Conservation (phyloP, 2,329 filamentous ascomycete genomes). For the Lachnellula subtilissima region DNA sequence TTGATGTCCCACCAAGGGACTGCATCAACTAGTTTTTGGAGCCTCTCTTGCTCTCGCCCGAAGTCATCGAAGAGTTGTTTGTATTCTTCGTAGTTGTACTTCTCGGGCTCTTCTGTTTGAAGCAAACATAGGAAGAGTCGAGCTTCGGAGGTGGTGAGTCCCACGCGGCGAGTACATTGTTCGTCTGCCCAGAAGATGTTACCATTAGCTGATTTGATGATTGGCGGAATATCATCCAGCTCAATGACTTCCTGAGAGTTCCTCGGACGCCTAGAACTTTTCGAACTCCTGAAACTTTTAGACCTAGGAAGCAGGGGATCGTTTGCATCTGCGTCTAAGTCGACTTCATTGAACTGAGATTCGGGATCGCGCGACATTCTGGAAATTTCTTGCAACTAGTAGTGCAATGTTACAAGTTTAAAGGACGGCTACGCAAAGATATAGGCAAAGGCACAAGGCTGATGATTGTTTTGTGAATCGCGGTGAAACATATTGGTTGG, state of each 20-base stretch:
- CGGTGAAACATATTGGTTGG: background rate
- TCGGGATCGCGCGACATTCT: constrained; percentile 9
- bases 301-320: constrained; percentile 16
- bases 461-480: background rate
- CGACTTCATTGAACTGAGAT: constrained; percentile 6
- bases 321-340: constrained; percentile 4
- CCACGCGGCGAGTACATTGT: constrained; percentile 20
- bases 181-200: constrained; percentile 26
- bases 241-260: constrained; percentile 10
- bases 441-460: background rate
- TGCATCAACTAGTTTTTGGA: constrained; percentile 10
- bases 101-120: constrained; percentile 18
- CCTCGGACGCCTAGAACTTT: constrained; percentile 1
- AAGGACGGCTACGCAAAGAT: background rate
- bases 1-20: constrained; percentile 18
- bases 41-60: constrained; percentile 14
- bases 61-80: constrained; percentile 22
- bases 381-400: background rate
- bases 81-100: constrained; percentile 20
- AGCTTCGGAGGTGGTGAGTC: constrained; percentile 21
- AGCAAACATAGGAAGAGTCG: constrained; percentile 19
- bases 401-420: constrained; percentile 5
- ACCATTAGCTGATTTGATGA: constrained; percentile 23
- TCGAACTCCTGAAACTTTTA: background rate
- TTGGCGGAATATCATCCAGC: constrained; percentile 22